Evolutionary conservation across 768 basidiomycete species (phyloP).

Genomic region (Phlebiopsis gigantea): DNA sequence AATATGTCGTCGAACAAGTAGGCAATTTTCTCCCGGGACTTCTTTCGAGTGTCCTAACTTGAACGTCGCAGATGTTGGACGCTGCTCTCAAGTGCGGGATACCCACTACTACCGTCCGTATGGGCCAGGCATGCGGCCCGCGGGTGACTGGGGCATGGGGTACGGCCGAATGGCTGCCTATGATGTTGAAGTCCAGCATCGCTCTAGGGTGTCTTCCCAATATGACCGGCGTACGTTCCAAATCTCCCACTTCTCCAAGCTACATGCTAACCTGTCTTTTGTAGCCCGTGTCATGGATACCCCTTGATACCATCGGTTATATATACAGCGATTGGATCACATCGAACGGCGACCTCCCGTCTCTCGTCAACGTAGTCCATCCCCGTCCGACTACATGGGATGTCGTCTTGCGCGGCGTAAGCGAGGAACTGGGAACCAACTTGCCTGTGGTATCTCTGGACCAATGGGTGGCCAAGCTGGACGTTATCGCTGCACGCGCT

Average conservation of each 20-base stretch:
- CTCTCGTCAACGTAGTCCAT: conserved; percentile 5
- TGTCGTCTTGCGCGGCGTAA: neutral
- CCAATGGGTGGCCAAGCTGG: conserved; percentile 5
- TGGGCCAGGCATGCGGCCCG: conserved; percentile 25
- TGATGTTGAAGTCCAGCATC: conserved; percentile 7
- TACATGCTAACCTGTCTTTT: neutral
- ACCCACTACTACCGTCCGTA: conserved; percentile 16
- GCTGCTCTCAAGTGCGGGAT: neutral
- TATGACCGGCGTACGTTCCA: conserved; percentile 1
- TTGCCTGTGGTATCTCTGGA: neutral
- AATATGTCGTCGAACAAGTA: conserved; percentile 37
- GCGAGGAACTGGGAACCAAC: neutral
- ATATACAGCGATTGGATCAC: conserved; percentile 2
- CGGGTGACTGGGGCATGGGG: conserved; percentile 10
- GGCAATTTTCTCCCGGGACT: neutral
- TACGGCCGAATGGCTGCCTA: conserved; percentile 6
- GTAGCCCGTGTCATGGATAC: conserved; percentile 8
- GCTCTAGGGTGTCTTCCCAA: neutral
- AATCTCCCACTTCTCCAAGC: neutral
- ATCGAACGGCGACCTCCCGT: neutral
- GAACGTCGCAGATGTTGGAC: neutral
- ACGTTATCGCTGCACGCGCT: neutral
- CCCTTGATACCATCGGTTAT: conserved; percentile 4
- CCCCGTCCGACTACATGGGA: conserved; percentile 7
- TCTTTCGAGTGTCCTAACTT: neutral